These are phyloP conservation scores for Rugonectria rugulosa DNA, from an alignment of 2,329 filamentous ascomycete species.

Conservation along the genomic window DNA sequence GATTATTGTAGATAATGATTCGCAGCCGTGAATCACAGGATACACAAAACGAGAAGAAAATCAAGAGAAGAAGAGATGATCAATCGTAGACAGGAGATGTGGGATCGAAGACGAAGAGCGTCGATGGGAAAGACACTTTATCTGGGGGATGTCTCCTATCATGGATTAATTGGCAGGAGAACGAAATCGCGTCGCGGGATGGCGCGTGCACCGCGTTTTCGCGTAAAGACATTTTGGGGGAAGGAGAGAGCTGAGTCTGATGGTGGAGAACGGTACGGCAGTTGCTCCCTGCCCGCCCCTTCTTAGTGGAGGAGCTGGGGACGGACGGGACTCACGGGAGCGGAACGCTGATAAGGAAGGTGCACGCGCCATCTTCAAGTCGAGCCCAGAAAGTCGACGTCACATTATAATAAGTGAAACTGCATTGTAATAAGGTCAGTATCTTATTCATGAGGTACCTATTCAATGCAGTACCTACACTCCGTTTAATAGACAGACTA, in stretches of 20 bases:
- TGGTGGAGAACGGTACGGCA: conserved; percentile 26
- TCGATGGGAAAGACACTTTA: conserved; percentile 10
- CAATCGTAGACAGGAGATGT: conserved; percentile 10
- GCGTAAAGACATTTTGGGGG: conserved; percentile 32
- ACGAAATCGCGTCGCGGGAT: conserved; percentile 33
- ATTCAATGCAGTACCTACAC: too few species aligned
- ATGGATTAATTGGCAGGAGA: conserved; percentile 10
- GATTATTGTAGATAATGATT: neutral
- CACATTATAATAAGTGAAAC: too few species aligned
- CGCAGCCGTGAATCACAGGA: conserved; percentile 28
- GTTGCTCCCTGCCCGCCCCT: conserved; percentile 8
- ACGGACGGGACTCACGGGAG: too few species aligned
- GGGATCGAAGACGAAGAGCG: neutral
- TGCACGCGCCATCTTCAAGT: too few species aligned
- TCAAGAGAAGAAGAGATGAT: conserved; percentile 1
- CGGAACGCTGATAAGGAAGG: too few species aligned
- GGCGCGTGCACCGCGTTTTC: conserved; percentile 33
- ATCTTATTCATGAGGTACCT: too few species aligned
- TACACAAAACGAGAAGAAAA: conserved; percentile 1
- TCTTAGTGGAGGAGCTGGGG: too few species aligned
- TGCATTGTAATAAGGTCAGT: too few species aligned
- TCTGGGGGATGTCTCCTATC: conserved; percentile 6
- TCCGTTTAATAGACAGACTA: too few species aligned
- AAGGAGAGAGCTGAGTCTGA: too few species aligned
- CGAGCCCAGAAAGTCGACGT: too few species aligned